Conservation (phyloP, 2,329 filamentous ascomycete species). For the Coniochaeta pulveracea region DNA sequence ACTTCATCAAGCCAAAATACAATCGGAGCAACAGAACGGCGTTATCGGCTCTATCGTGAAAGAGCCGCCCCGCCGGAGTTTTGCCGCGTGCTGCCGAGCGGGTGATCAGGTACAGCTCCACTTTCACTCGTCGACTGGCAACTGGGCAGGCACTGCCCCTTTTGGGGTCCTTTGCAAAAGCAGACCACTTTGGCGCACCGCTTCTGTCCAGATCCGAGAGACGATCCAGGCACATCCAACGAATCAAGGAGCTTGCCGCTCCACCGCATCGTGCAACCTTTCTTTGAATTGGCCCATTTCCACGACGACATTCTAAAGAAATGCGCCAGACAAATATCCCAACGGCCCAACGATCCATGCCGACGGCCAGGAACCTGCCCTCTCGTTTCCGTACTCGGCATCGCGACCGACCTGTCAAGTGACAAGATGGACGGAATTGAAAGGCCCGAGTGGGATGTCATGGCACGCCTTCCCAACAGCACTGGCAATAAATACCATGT, state of each 20-base stretch:
- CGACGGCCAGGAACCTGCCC: background rate
- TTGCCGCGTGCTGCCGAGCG: too few species aligned
- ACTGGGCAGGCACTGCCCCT: too few species aligned
- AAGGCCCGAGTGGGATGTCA: background rate
- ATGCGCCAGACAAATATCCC: background rate
- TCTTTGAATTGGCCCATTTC: background rate
- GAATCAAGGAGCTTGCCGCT: slow-evolving; percentile 4
- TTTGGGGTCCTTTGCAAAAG: too few species aligned
- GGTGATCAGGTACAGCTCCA: too few species aligned
- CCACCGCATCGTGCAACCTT: slow-evolving; percentile 3
- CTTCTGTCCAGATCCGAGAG: slow-evolving; percentile 3
- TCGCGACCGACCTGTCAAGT: background rate
- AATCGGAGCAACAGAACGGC: too few species aligned
- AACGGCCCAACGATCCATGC: slow-evolving; percentile 1
- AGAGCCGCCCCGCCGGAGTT: too few species aligned
- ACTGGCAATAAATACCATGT: too few species aligned
- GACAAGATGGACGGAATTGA: background rate
- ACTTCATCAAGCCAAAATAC: too few species aligned
- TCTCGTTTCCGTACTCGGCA: slow-evolving; percentile 2
- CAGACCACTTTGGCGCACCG: slow-evolving; percentile 2
- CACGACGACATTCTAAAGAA: too few species aligned
- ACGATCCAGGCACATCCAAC: background rate
- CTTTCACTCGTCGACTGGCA: too few species aligned
- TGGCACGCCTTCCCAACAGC: too few species aligned
- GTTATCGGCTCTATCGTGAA: too few species aligned